These are phyloP conservation scores for Olyra latifolia DNA, from an alignment of 176 grass and related monocot species.

Conservation along the genomic window DNA sequence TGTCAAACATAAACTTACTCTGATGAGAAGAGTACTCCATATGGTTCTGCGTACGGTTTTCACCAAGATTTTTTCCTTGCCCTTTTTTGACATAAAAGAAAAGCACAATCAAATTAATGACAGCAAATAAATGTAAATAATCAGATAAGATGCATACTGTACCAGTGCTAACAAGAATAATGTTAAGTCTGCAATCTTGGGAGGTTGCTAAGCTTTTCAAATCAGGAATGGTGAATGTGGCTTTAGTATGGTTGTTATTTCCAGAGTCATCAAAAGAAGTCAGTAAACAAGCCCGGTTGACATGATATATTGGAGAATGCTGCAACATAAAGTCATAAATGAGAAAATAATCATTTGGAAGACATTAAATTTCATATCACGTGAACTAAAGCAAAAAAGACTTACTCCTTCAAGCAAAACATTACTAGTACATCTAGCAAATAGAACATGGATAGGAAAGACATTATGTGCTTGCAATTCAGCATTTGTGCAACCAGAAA, in stretches of 20 bases:
- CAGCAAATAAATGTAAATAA: constrained; percentile 31
- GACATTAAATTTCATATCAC: not conserved
- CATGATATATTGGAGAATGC: constrained; percentile 55
- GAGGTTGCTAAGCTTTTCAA: constrained; percentile 55
- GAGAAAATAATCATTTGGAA: constrained; percentile 24
- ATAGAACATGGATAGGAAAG: constrained; percentile 79
- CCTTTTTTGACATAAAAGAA: constrained; percentile 31
- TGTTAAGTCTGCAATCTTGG: constrained; percentile 44
- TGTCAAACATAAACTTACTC: constrained; percentile 43
- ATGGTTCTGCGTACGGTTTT: constrained; percentile 30
- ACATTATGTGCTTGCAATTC: constrained; percentile 48
- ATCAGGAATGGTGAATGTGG: constrained; percentile 70
- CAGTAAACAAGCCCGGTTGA: constrained; percentile 59
- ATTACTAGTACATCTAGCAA: constrained; percentile 53
- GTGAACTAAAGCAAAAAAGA: constrained; percentile 3
- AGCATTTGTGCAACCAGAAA: constrained; percentile 49
- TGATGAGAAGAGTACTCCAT: constrained; percentile 30
- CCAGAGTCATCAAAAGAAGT: constrained; percentile 60
- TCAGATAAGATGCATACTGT: constrained; percentile 40
- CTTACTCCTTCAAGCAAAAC: constrained; percentile 55
- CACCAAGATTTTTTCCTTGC: constrained; percentile 30
- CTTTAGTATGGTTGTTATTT: constrained; percentile 58
- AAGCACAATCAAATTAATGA: constrained; percentile 38
- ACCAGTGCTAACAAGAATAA: constrained; percentile 79
- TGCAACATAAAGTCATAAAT: constrained; percentile 45